Percentiles rank a stretch among this genome's conserved stretches.
These are phyloP conservation scores for Teunomyces barrocoloradensis DNA, from an alignment of 805 yeast genomes.

Conservation along the genomic window DNA sequence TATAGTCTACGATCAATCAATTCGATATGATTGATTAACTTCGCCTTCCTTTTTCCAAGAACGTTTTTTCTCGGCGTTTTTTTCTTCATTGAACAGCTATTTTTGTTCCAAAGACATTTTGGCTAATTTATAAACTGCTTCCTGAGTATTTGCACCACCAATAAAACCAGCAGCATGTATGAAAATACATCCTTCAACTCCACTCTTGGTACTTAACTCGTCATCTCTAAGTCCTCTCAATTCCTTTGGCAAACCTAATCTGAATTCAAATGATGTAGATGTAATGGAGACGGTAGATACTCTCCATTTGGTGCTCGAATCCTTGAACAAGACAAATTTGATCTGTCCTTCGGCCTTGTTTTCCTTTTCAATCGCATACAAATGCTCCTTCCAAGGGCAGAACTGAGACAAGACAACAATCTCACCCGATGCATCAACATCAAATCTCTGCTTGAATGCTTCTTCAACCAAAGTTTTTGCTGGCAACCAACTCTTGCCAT, in stretches of 20 bases:
- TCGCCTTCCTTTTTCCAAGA: background rate
- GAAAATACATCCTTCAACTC: constrained; percentile 85
- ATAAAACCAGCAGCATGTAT: constrained; percentile 97
- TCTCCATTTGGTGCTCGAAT: constrained; percentile 74
- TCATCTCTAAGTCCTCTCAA: constrained; percentile 98
- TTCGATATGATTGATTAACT: background rate
- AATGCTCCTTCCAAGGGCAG: constrained; percentile 95
- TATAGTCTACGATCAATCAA: no score
- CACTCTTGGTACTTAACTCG: constrained; percentile 65
- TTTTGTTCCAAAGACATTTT: constrained; percentile 16
- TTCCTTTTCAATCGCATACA: constrained; percentile 68
- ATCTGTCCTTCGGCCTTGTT: constrained; percentile 53
- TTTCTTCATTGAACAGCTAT: background rate
- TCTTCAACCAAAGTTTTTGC: constrained; percentile 73
- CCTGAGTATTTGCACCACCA: constrained; percentile 85
- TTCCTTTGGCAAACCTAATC: constrained; percentile 83
- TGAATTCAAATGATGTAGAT: constrained; percentile 73
- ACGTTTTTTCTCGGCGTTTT: background rate
- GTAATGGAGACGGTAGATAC: constrained; percentile 88
- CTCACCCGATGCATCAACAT: constrained; percentile 67
- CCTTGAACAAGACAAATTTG: constrained; percentile 77
- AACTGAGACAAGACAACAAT: constrained; percentile 71
- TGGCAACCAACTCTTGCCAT: constrained; percentile 88
- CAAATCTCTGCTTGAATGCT: constrained; percentile 63
- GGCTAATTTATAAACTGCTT: constrained; percentile 77